phyloP scores from a whole-genome alignment of 495 filamentous ascomycete genomes.

The Usnea hakonensis region DNA sequence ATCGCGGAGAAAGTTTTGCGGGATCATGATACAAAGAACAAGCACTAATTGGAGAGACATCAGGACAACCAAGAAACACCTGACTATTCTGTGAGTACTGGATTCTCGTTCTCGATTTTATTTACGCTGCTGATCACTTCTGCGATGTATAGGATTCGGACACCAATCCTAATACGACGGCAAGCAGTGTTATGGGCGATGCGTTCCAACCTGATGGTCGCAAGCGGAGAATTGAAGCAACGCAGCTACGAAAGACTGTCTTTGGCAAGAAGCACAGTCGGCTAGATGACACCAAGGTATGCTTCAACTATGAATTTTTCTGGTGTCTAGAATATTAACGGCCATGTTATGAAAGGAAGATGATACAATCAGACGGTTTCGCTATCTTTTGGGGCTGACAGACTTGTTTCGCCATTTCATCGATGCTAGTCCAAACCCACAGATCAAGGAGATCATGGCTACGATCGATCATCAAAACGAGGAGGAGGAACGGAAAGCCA shows the following conservation, averaged over 20 bases:
- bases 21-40: neutral
- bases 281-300: conserved; percentile 84
- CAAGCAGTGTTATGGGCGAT: conserved; percentile 79
- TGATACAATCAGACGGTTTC: conserved; percentile 90
- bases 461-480: conserved; percentile 91
- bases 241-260: conserved; percentile 77
- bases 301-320: neutral
- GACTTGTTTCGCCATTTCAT: conserved; percentile 99
- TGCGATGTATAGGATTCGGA: conserved; percentile 61
- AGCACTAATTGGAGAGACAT: conserved; percentile 15
- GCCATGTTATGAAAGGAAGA: conserved; percentile 57
- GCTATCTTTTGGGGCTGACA: conserved; percentile 90
- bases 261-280: conserved; percentile 91
- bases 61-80: conserved; percentile 73
- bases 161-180: conserved; percentile 85
- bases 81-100: conserved; percentile 57
- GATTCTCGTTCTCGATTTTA: neutral
- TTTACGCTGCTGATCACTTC: neutral
- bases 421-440: conserved; percentile 88
- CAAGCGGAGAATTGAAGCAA: conserved; percentile 74
- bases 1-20: neutral
- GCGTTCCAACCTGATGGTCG: conserved; percentile 60
- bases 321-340: conserved; percentile 19
- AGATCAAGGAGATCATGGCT: conserved; percentile 80
- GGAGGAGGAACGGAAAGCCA: conserved; percentile 57